Base-by-base conservation (phyloP, 2,329 filamentous ascomycete genomes). In the Cadophora luteo-olivacea region DNA sequence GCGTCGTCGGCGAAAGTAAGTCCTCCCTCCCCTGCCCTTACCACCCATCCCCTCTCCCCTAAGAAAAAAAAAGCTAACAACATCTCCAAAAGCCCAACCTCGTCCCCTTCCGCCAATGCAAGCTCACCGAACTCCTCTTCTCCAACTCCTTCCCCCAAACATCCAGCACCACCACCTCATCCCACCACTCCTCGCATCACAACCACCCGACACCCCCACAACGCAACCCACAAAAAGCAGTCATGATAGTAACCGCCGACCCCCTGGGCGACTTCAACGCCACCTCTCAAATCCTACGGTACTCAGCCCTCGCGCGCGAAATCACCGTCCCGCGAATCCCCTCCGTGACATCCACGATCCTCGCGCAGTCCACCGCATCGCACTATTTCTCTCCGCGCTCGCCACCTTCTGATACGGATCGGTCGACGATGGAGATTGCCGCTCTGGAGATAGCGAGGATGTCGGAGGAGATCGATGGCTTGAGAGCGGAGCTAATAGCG, bases 171-270 rank as follows among this genome's bases (percentile, higher is more conserved):
- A 69, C 19, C 64, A 5, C 41, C 41, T 45, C 41, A 16, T 19
- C 12, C 41, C 70, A 5, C 38, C 57, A 3, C 41, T 68, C 33
- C 61, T 61, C 66, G 11, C 78, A 78, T 57, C 78, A 79, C 68
- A 73, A 77, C 32, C 73, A 77, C 24, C 83, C 85, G 16, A 63
- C 52, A 61, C 38, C 61, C 4, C 68, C 69, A 36, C n/a, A n/a
- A n/a, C 88, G 90, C 19, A 88, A 89, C 71, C 92, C 93, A 0
- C 96, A 98, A 78, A 94, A 92, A 76, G 94, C 91, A 0, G 89
- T 97, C 75, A 98, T 99, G 94, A 92, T 99, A 67, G 95, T 98
- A 19, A 97, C 95, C 0, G 96, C 95, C 3, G 95, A 99, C 76
- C 93, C 96, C 0, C 81, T 92, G 14, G 95, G 96, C 48, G 96